phyloP scores from a whole-genome alignment of 352 stramenopile genomes.

The Phytophthora idaei region DNA sequence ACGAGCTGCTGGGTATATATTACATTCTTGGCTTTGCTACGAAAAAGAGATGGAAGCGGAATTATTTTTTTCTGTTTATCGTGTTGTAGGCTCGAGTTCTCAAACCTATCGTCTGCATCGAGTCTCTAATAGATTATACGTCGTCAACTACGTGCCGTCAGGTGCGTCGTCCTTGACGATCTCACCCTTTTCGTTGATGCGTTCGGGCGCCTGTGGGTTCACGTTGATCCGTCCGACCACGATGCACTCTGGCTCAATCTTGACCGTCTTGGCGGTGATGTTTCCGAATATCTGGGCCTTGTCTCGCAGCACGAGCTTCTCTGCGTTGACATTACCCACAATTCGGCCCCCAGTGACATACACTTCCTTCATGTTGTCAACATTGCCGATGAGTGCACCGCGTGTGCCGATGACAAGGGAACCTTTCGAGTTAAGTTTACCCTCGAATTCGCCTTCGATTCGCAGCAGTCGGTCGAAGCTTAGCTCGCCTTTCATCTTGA shows the following conservation, averaged over 20 bases:
- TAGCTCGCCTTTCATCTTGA: conserved; percentile 91
- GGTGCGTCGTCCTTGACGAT: conserved; percentile 63
- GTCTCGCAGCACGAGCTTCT: conserved; percentile 85
- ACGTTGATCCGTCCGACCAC: conserved; percentile 87
- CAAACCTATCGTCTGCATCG: conserved; percentile 3
- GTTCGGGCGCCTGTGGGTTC: conserved; percentile 83
- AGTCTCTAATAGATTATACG: conserved; percentile 27
- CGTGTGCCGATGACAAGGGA: conserved; percentile 88
- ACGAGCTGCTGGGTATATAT: conserved; percentile 61
- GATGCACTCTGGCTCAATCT: conserved; percentile 89
- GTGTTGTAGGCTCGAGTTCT: conserved; percentile 12
- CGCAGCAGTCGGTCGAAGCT: conserved; percentile 89
- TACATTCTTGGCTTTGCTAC: conserved; percentile 25
- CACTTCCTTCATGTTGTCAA: conserved; percentile 90
- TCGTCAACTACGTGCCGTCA: conserved; percentile 18
- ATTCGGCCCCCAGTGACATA: conserved; percentile 87
- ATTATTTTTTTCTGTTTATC: conserved; percentile 24
- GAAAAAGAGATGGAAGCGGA: conserved; percentile 20
- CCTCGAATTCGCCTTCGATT: conserved; percentile 91
- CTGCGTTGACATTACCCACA: conserved; percentile 86
- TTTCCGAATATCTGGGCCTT: conserved; percentile 90
- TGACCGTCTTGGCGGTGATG: conserved; percentile 89
- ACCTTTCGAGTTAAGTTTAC: conserved; percentile 88
- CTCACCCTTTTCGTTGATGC: conserved; percentile 85
- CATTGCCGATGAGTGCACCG: conserved; percentile 77